These are phyloP conservation scores for Arabidopsis hybrid DNA, from an alignment of 441 rosid genomes.

Conservation along the genomic window DNA sequence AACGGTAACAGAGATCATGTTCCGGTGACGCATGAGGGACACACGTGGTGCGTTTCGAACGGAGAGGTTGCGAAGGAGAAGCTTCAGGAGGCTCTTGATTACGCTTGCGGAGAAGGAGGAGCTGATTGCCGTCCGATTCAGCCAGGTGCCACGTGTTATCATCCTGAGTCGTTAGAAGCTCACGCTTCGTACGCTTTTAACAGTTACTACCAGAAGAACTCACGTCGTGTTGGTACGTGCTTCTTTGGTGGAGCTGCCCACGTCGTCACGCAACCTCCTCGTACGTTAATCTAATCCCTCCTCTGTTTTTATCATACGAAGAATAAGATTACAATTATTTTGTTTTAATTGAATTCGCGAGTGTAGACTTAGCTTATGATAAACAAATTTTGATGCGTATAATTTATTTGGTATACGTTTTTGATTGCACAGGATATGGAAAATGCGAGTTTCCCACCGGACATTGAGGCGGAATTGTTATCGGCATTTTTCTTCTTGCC, in stretches of 20 bases:
- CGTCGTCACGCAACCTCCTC: conserved; percentile 68
- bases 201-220: conserved; percentile 67
- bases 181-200: conserved; percentile 79
- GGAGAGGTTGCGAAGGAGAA: conserved; percentile 42
- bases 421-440: conserved; percentile 57
- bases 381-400: too few species aligned
- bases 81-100: conserved; percentile 62
- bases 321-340: background rate
- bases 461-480: conserved; percentile 42
- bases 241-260: conserved; percentile 61
- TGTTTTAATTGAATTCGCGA: background rate
- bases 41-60: conserved; percentile 76
- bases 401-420: too few species aligned
- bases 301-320: background rate
- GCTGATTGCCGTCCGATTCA: conserved; percentile 77
- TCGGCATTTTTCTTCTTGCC: background rate
- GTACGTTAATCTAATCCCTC: conserved; percentile 53
- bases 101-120: conserved; percentile 71
- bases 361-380: background rate
- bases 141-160: conserved; percentile 58
- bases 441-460: conserved; percentile 72
- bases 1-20: conserved; percentile 38
- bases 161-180: conserved; percentile 58
- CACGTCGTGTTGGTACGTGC: conserved; percentile 64
- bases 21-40: conserved; percentile 47